Base-by-base conservation (phyloP, 78 protist species). In the Dictyostelium firmibasis region DNA sequence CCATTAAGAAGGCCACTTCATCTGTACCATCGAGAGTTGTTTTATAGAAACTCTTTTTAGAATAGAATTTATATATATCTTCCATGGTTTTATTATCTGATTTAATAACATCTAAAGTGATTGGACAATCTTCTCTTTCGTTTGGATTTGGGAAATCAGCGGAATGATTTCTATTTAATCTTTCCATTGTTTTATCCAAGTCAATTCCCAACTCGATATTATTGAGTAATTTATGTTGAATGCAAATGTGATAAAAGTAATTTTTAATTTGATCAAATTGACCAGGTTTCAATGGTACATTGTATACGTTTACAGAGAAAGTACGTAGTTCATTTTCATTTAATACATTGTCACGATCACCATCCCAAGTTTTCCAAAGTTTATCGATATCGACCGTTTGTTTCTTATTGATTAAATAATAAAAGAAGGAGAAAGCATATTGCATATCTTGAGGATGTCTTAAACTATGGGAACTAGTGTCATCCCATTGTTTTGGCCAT, bases 361-460 rank as follows among this genome's bases (percentile, higher is more conserved):
- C 44, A 74, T 98, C 99, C 18, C 97, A 13, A 27, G 60, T 50
- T 4, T 1, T 5, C 86, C 96, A 98, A 16, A 92, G 18, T 27
- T 43, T 8, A 53, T 13, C 33, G 29, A 74, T 5, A 11, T 96
- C 64, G 18, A 85, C 83, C 0, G 41, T 35, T 20, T 10, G 9
- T 85, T 35, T 47, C 11, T 92, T 96, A 25, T 96, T 84, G 62
- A 97, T 97, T 31, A 98, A 7, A 31, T 69, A 98, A 87, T 98
- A 98, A 23, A 97, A 94, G 84, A 98, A 98, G 31, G 99, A 91
- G 60, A 98, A 98, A 14, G 98, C 96, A 60, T 86, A 98, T 86
- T 98, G 99, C 99, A 98, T 98, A 85, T 98, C 98, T 53, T 36
- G 25, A 7, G 94, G 47, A 31, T 36, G 3, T 9, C 99, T 76